These are phyloP conservation scores for Noccaea bulbosa DNA, from an alignment of 345 rosid genomes.

Conservation along the genomic window DNA sequence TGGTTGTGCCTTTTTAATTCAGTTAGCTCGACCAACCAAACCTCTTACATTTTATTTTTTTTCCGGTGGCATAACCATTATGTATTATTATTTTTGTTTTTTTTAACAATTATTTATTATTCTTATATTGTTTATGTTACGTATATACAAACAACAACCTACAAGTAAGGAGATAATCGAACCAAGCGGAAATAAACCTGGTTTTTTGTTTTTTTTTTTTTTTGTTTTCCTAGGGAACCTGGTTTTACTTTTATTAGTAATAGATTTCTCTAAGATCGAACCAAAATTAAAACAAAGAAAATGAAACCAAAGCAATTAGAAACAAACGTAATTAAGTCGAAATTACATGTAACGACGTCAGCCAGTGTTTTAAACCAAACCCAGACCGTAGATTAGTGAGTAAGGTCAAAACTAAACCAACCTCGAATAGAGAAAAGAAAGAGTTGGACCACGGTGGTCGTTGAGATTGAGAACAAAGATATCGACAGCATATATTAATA, in stretches of 20 bases:
- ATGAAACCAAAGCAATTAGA: background rate
- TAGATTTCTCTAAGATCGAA: background rate
- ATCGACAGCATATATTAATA: background rate
- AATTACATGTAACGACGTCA: no score
- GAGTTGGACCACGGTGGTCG: background rate
- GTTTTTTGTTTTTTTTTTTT: background rate
- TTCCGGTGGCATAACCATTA: background rate
- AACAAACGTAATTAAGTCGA: background rate
- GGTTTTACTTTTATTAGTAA: background rate
- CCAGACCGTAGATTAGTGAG: no score
- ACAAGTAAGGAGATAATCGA: background rate
- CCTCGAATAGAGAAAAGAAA: conserved; percentile 1
- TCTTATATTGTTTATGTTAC: no score
- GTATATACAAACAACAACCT: background rate
- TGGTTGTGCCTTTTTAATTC: conserved; percentile 17
- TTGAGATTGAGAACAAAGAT: conserved; percentile 11
- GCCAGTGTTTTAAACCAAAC: no score
- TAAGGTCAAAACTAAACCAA: no score
- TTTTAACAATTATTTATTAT: background rate
- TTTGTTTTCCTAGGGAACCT: background rate
- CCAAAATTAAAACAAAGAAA: background rate
- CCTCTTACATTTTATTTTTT: background rate
- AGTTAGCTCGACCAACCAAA: conserved; percentile 34
- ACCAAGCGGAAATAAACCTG: background rate
- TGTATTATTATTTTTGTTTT: background rate